phyloP scores from a whole-genome alignment of 2,329 filamentous ascomycete species.

The Aplosporella prunicola region DNA sequence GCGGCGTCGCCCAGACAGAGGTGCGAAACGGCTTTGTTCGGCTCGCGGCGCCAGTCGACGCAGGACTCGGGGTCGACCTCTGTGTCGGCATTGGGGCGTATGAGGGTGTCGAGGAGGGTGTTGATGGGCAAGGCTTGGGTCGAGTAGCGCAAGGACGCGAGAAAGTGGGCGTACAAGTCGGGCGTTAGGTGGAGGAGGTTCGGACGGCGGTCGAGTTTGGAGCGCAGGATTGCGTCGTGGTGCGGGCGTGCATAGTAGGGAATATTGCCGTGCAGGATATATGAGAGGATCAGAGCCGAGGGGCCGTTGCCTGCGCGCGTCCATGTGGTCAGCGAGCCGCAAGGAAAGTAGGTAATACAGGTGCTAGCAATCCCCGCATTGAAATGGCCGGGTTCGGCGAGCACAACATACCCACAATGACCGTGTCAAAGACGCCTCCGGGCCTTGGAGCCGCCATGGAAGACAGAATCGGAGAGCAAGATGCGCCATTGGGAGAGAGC shows the following conservation, averaged over 20 bases:
- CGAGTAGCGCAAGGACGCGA: constrained; percentile 50
- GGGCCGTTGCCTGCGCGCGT: constrained; percentile 47
- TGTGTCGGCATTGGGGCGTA: constrained; percentile 50
- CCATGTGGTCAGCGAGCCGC: constrained; percentile 19
- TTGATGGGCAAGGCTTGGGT: constrained; percentile 53
- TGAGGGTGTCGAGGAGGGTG: constrained; percentile 49
- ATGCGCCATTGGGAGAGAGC: constrained; percentile 5
- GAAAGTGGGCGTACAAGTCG: constrained; percentile 49
- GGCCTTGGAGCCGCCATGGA: constrained; percentile 30
- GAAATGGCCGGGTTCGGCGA: not conserved
- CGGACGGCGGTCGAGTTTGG: constrained; percentile 40
- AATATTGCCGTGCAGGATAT: constrained; percentile 52
- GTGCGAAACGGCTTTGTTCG: constrained; percentile 43
- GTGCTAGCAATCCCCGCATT: not conserved
- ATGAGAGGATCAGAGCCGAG: constrained; percentile 52
- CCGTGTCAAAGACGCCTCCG: constrained; percentile 30
- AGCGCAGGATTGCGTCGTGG: constrained; percentile 47
- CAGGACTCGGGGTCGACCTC: constrained; percentile 44
- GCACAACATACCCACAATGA: constrained; percentile 30
- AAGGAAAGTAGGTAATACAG: no score
- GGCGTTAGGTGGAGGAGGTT: constrained; percentile 41
- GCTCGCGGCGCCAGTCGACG: constrained; percentile 45
- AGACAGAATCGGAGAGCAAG: constrained; percentile 7
- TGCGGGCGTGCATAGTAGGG: constrained; percentile 49
- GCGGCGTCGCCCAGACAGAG: constrained; percentile 44